Conservation (phyloP, 805 yeast genomes). For the Candida maesae region DNA sequence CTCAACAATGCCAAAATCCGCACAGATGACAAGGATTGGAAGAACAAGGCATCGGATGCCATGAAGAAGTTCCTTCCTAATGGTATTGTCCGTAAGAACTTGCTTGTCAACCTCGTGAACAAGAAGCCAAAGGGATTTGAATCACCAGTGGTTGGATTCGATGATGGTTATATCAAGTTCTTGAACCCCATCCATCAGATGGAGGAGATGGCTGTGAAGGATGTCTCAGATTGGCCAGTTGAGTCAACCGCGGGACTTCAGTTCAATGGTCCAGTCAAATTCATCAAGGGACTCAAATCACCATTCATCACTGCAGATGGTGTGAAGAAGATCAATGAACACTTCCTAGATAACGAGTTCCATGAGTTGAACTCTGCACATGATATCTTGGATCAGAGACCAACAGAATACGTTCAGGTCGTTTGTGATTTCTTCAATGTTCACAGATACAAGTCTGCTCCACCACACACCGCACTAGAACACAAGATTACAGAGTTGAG, state of each 20-base stretch:
- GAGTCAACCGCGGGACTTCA: conserved; percentile 19
- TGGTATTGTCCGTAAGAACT: conserved; percentile 34
- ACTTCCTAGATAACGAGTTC: conserved; percentile 27
- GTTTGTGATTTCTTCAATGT: conserved; percentile 27
- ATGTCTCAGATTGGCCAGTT: conserved; percentile 34
- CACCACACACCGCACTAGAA: conserved; percentile 10
- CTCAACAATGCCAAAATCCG: conserved; percentile 52
- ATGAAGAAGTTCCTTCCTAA: conserved; percentile 95
- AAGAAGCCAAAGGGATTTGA: conserved; percentile 26
- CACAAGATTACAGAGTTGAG: conserved; percentile 7
- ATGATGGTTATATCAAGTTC: conserved; percentile 28
- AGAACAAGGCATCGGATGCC: conserved; percentile 88
- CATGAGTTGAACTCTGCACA: conserved; percentile 26
- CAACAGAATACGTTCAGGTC: conserved; percentile 29
- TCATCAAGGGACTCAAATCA: conserved; percentile 26
- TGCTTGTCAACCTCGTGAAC: conserved; percentile 36
- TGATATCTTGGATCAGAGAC: conserved; percentile 41
- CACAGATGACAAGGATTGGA: conserved; percentile 35
- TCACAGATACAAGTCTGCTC: conserved; percentile 18
- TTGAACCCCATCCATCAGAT: conserved; percentile 32
- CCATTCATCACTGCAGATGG: conserved; percentile 25
- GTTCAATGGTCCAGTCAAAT: conserved; percentile 22
- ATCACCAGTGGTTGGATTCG: conserved; percentile 27
- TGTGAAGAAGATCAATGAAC: conserved; percentile 18
- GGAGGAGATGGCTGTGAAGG: conserved; percentile 26